Base-by-base conservation (phyloP, 2,329 filamentous ascomycete genomes). In the Mycocentrospora acerina region DNA sequence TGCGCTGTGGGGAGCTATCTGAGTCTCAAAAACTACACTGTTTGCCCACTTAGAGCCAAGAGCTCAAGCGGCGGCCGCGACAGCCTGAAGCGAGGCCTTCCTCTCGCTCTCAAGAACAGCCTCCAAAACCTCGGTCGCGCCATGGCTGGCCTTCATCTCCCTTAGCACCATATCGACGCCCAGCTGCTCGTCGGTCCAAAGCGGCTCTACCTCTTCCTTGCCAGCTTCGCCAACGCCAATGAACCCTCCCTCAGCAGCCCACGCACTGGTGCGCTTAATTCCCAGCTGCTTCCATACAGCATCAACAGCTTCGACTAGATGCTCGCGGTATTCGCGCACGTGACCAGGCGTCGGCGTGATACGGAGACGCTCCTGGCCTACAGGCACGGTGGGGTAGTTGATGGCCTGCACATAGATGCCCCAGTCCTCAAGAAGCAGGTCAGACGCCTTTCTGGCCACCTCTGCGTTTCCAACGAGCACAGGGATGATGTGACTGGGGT, bases 321-420 rank as follows among this genome's bases (percentile, higher is more conserved):
- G 82, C 51, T 94, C 86, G 46, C 90, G 88, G 71, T 87, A 89
- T 55, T 88, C 81, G 70, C 86, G 86, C 38, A 81, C 82, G 68
- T 98, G 93, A 29, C 93, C 93, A 0, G 93, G 93, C 1, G 93
- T 98, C 0, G 93, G 93, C 2, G 93, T 98, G 68, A 98, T 89
- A 53, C 93, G 86, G 40, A 98, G 84, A 42, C 93, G 85, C 71
- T 98, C 93, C 74, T 98, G 90, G n/a, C 93, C 93, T 6, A 95
- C 89, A 2, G 93, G 93, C 3, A 98, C 93, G 35, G 93, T 98
- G 2, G 93, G 93, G 71, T 97, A 97, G 74, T 98, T 98, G 79
- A 98, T 97, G 38, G 89, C 90, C 72, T 98, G 93, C 17, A 98
- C 93, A 66, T 98, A 98, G 64, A 98, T 96, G 46, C 83, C 81